phyloP scores from a whole-genome alignment of 2,329 filamentous ascomycete species.

The Claviceps cyperi region DNA sequence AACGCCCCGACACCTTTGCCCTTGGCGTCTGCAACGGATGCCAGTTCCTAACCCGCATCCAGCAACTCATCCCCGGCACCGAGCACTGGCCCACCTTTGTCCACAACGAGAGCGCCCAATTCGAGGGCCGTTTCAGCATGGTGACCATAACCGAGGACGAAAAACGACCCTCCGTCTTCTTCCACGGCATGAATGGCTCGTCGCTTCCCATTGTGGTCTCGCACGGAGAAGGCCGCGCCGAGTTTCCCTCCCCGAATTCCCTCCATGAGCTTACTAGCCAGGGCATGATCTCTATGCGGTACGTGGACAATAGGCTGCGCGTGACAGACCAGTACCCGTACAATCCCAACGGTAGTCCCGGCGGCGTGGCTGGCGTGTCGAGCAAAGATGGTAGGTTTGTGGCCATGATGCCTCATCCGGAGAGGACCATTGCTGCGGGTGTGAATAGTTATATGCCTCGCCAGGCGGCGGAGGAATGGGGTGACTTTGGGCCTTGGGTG shows the following conservation, averaged over 20 bases:
- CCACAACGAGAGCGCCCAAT: conserved; percentile 72
- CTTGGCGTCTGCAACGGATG: conserved; percentile 96
- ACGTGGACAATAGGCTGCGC: conserved; percentile 64
- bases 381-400: conserved; percentile 67
- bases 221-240: conserved; percentile 80
- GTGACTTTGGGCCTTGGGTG: conserved; percentile 72
- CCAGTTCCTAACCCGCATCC: conserved; percentile 73
- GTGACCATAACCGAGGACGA: conserved; percentile 53
- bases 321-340: conserved; percentile 73
- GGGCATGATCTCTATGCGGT: conserved; percentile 64
- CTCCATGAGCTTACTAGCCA: conserved; percentile 43
- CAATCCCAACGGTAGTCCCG: conserved; percentile 74
- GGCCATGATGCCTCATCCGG: conserved; percentile 87
- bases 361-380: conserved; percentile 67
- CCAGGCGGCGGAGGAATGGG: conserved; percentile 49
- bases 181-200: conserved; percentile 75
- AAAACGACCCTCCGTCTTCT: conserved; percentile 57
- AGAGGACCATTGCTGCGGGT: conserved; percentile 72
- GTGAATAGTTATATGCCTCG: conserved; percentile 60
- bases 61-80: conserved; percentile 75
- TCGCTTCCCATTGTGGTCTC: conserved; percentile 75
- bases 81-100: conserved; percentile 76
- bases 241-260: conserved; percentile 42
- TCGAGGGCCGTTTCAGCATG: conserved; percentile 80
- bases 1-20: conserved; percentile 75